Evolutionary conservation across 192 early-diverging fungal species (phyloP).

Genomic region (Dissophora ornata): DNA sequence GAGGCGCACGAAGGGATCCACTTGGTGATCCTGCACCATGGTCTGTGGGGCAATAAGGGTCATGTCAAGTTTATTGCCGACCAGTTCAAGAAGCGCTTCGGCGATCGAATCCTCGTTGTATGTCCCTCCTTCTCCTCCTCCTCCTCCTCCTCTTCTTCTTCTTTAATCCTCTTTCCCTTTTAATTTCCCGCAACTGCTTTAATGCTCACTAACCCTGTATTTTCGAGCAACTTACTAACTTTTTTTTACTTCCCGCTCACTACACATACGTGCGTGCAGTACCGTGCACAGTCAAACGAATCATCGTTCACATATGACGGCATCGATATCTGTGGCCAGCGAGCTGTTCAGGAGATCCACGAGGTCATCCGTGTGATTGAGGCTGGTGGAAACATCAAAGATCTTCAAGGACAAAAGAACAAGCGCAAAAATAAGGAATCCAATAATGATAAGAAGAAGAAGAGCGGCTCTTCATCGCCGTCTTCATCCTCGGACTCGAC

Average conservation of each 20-base stretch:
- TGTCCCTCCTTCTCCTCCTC: background rate
- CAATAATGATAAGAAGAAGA: conserved; percentile 12
- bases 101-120: conserved; percentile 42
- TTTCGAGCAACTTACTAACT: no score
- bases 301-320: conserved; percentile 66
- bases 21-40: conserved; percentile 71
- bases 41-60: conserved; percentile 68
- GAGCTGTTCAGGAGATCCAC: conserved; percentile 59
- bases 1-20: conserved; percentile 54
- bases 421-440: conserved; percentile 20
- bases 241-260: background rate
- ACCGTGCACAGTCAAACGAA: conserved; percentile 59
- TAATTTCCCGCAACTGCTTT: no score
- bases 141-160: background rate
- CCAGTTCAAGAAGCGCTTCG: conserved; percentile 52
- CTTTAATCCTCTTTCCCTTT: background rate
- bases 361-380: conserved; percentile 33
- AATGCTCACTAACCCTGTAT: no score
- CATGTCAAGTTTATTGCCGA: conserved; percentile 64
- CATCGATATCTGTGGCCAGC: conserved; percentile 64
- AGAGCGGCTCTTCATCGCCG: background rate
- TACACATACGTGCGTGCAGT: conserved; percentile 26
- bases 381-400: conserved; percentile 38
- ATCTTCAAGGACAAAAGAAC: conserved; percentile 49
- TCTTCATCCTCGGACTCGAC: background rate